Base-by-base conservation (phyloP, 2,329 filamentous ascomycete genomes). In the Exserohilum rostratum region DNA sequence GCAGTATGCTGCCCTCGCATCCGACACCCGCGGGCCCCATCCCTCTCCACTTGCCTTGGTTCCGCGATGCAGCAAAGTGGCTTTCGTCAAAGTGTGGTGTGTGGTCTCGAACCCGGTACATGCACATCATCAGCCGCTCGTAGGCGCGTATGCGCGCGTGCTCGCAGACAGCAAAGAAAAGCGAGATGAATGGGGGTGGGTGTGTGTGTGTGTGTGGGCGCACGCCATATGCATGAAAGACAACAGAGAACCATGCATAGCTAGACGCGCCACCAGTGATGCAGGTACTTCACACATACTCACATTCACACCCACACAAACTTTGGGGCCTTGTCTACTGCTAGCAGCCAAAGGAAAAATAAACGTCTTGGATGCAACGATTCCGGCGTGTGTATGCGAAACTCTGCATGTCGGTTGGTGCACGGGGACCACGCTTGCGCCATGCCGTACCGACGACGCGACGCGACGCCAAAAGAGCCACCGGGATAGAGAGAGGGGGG, bases 361-460 rank as follows among this genome's bases (percentile, higher is more conserved):
- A n/a, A n/a, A n/a, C n/a, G n/a, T n/a, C n/a, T n/a, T n/a, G n/a
- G n/a, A n/a, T n/a, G n/a, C n/a, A n/a, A 25, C 22, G 4, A 25
- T 25, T 25, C 7, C 15, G 15, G 33, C 33, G 33, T n/a, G 6
- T 42, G 6, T 29, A 12, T 5, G 27, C 22, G 17, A 17, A 42
- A 35, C 29, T 15, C 44, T 5, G 46, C 27, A 39, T 27, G 30
- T 15, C 12, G 12, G 27, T 40, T 50, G 42, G 38, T 39, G 35
- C 40, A 39, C 43, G 39, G 34, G 50, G 31, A 29, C 20, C 22
- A 25, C 25, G 39, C 39, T 46, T 54, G 52, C 52, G 52, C 35
- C 34, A 45, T 34, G 20, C 20, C 6, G 18, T 29, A 42, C 39
- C 39, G 39, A 42, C 29, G 9, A 29, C 6, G 25, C 9, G 25